Percentiles rank a stretch among this genome's conserved stretches.
These are phyloP conservation scores for Vitis vinifera DNA, from an alignment of 164 flowering plant genomes.

Conservation along the genomic window ASM3070453v1 NC_081818.1:25303001-25303500, in stretches of 20 bases:
- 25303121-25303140: conserved; percentile 48
- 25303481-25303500: conserved; percentile 82
- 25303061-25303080: conserved; percentile 42
- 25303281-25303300: conserved; percentile 53
- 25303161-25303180: conserved; percentile 51
- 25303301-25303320: conserved; percentile 57
- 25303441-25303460: conserved; percentile 87
- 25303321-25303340: conserved; percentile 54
- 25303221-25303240: conserved; percentile 52
- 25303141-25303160: conserved; percentile 51
- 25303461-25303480: conserved; percentile 86
- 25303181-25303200: conserved; percentile 57
- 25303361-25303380: conserved; percentile 71
- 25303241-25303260: conserved; percentile 64
- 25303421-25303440: conserved; percentile 86
- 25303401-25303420: conserved; percentile 87
- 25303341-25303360: conserved; percentile 58
- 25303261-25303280: conserved; percentile 36
- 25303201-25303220: conserved; percentile 46
- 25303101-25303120: conserved; percentile 59
- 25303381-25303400: conserved; percentile 81
- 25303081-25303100: conserved; percentile 61
- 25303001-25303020: conserved; percentile 57
- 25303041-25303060: conserved; percentile 48
- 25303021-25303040: conserved; percentile 43